These are phyloP conservation scores for Rosellinia necatrix DNA, from an alignment of 2,329 filamentous ascomycete genomes.

Conservation along the genomic window DNA sequence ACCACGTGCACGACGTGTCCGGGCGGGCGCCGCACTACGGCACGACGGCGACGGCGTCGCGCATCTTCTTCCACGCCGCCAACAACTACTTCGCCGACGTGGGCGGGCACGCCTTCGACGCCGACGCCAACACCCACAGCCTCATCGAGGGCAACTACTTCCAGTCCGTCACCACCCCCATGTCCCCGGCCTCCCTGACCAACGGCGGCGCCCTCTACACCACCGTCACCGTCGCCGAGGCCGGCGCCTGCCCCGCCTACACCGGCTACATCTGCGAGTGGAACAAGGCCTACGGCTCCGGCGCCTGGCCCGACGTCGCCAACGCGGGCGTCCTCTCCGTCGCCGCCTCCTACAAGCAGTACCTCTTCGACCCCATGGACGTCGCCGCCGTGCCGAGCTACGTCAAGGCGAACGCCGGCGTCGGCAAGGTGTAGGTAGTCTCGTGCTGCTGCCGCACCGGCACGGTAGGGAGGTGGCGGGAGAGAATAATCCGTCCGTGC, in stretches of 20 bases:
- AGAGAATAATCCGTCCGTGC: too few species aligned
- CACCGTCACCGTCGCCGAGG: not conserved
- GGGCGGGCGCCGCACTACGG: not conserved
- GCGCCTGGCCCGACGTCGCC: not conserved
- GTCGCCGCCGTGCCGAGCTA: not conserved
- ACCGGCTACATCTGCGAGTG: not conserved
- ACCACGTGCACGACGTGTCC: not conserved
- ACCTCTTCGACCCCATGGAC: not conserved
- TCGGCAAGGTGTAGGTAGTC: not conserved
- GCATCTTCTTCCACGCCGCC: not conserved
- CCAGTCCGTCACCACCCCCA: not conserved
- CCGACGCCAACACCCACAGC: not conserved
- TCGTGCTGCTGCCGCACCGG: too few species aligned
- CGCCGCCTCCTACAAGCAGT: not conserved
- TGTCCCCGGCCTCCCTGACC: not conserved
- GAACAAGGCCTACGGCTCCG: not conserved
- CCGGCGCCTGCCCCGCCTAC: not conserved
- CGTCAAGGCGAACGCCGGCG: not conserved
- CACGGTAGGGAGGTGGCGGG: too few species aligned
- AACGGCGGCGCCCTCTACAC: not conserved
- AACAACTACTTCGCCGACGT: not conserved
- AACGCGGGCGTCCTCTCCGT: not conserved
- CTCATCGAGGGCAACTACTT: constrained; percentile 3
- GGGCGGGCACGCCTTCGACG: not conserved
- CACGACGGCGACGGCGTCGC: not conserved